Base-by-base conservation (phyloP, 805 yeast genomes). In the Yarrowia divulgata region DNA sequence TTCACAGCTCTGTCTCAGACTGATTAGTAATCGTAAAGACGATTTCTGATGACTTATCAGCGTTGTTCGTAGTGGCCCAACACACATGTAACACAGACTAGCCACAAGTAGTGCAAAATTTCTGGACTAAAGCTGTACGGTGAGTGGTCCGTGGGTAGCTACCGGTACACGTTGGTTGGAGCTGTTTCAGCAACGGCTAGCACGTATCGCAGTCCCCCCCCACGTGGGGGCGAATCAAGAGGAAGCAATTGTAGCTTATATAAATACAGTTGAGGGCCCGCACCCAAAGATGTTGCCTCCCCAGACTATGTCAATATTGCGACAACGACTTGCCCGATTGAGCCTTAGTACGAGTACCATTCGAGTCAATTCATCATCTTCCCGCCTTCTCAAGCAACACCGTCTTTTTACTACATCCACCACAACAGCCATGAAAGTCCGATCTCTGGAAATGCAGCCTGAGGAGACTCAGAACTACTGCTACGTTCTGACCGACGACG, bases 361-460 rank as follows among this genome's bases (percentile, higher is more conserved):
- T 23, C 29, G 29, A 23, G 29, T 23, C 29, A 23, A 23, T 23
- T 23, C 29, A 23, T 23, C 29, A 23, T 23, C 29, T 23, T 23
- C 29, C 29, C 29, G 29, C 29, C 29, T 4, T 4, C 29, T n/a
- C n/a, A n/a, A 23, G 29, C 19, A 23, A 10, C 8, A 5, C 8
- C 54, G 39, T 1, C 39, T 9, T 6, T 19, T 39, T 9, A 19
- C 62, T 19, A 3, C 40, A 18, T 4, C 42, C 3, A 18, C 50
- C 19, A 12, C 32, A 2, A 19, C 58, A 74, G 84, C 78, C 58
- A 95, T 95, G 99, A 95, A 91, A 73, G 85, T 95, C 69, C 84
- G 86, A 73, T 80, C 89, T 39, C 86, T 95, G 73, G 93, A 94
- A 68, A 93, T 93, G 97, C 86, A 97, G 79, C 94, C 98, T 98